Evolutionary conservation across 2,329 filamentous ascomycete genomes (phyloP), one percentile per base, ranked within the genome.

Genomic region (Clarireedia paspali): DNA sequence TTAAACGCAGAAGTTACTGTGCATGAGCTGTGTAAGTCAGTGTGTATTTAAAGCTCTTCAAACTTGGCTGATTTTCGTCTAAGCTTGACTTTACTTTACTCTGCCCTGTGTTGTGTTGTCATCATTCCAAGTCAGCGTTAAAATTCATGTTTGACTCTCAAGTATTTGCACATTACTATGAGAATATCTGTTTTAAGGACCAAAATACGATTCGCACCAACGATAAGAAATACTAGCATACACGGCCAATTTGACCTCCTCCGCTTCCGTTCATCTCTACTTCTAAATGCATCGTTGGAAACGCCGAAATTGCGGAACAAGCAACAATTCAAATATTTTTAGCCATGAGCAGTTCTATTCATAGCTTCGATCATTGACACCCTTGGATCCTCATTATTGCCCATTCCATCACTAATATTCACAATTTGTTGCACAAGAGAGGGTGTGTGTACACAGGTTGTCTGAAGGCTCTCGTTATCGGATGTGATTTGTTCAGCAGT

Each of bases 401-500:
- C 53, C 47, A 50, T 57, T 56, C 48, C 27, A 45, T 55, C 56
- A 53, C 60, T 59, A 61, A 60, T 67, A 66, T 65, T 65, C 63
- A 65, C 62, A 66, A 55, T 48, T 54, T 57, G 45, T 60, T 47
- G 58, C 49, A 57, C 57, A 61, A 59, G 65, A 64, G 59, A 61
- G 52, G 56, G 58, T 44, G 46, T 65, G 60, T 59, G 58, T 63
- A 47, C 61, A 59, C 50, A 55, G 53, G 51, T 67, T 68, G 62
- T 63, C 64, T 52, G 40, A 57, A 53, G 62, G 55, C 60, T 61
- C 64, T 65, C 64, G 61, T 60, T 59, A 54, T 58, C 51, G 39
- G 53, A 40, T 34, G 26, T 47, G 51, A 46, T 42, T 36, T 45
- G 46, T 59, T 76, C 83, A 83, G 75, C 87, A 91, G 59, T 64